These are phyloP conservation scores for Aspergillus ustus DNA, from an alignment of 2,329 filamentous ascomycete species.

Conservation along the genomic window DNA sequence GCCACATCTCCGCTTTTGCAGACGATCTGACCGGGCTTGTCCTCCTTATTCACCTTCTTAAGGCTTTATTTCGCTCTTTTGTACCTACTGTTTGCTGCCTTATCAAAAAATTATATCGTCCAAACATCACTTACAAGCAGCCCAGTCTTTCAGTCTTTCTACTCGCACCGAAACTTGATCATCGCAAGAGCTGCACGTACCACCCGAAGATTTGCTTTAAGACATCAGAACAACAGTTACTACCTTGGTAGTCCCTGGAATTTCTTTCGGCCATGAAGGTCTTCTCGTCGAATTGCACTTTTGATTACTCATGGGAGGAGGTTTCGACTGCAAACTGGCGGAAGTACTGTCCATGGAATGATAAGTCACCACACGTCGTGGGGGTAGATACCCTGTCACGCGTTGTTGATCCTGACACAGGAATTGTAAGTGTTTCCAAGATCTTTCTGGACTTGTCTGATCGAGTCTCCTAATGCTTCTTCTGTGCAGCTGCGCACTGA, in stretches of 20 bases:
- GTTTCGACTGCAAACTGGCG: conserved; percentile 97
- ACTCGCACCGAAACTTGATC: not conserved
- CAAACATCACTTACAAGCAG: not conserved
- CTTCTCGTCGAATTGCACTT: conserved; percentile 86
- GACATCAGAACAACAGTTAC: not conserved
- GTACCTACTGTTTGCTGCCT: not conserved
- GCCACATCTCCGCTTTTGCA: conserved; percentile 22
- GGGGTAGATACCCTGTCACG: conserved; percentile 92
- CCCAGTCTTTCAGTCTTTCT: not conserved
- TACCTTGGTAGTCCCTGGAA: conserved; percentile 10
- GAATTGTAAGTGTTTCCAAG: conserved; percentile 61
- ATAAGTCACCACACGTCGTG: conserved; percentile 95
- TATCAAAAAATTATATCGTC: not conserved
- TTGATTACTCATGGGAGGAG: conserved; percentile 98
- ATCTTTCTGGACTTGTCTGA: not conserved
- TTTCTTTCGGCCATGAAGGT: conserved; percentile 76
- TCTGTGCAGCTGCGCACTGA: conserved; percentile 67
- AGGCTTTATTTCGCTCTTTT: not conserved
- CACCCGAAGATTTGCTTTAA: not conserved
- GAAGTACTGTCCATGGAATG: conserved; percentile 99
- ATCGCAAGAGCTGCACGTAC: not conserved
- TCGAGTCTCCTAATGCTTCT: conserved; percentile 17
- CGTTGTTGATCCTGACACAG: conserved; percentile 64
- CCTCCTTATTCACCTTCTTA: not conserved
- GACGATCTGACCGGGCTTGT: not conserved